Evolutionary conservation across 1,139 yeast genomes (phyloP).

Genomic region (Tardiomyces depauwii): DNA sequence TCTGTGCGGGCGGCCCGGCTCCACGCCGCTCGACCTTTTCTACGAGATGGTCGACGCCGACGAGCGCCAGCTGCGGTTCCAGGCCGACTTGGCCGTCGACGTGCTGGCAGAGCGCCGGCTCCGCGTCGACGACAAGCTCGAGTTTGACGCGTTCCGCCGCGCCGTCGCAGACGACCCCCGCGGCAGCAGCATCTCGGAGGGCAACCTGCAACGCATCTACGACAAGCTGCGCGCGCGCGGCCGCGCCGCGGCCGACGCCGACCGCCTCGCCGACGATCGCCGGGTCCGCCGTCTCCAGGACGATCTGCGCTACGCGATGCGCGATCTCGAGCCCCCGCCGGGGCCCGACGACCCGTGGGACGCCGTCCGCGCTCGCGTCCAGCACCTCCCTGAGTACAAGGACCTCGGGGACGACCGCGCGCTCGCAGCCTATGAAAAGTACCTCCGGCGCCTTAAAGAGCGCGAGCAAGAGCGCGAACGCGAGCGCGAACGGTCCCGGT

Average conservation of each 20-base stretch:
- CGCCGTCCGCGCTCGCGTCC: constrained; percentile 23
- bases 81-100: constrained; percentile 49
- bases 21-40: constrained; percentile 66
- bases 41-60: constrained; percentile 66
- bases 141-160: constrained; percentile 15
- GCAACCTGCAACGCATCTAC: background rate
- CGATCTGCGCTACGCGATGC: constrained; percentile 27
- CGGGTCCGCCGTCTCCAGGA: constrained; percentile 28
- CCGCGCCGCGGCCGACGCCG: constrained; percentile 22
- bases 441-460: constrained; percentile 19
- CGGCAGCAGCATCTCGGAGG: background rate
- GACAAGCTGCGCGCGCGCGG: constrained; percentile 10
- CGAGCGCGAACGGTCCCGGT: background rate
- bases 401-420: constrained; percentile 27
- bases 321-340: constrained; percentile 24
- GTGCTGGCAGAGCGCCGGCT: constrained; percentile 31
- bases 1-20: constrained; percentile 69
- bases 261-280: constrained; percentile 25
- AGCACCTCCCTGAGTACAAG: constrained; percentile 24
- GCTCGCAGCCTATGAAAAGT: constrained; percentile 24
- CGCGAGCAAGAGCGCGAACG: constrained; percentile 12
- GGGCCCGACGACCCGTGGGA: constrained; percentile 28
- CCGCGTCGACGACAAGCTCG: constrained; percentile 12
- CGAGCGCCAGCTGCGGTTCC: constrained; percentile 42
- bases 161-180: constrained; percentile 14